Base-by-base conservation (phyloP, 495 filamentous ascomycete genomes). In the Penicillium pulvis region DNA sequence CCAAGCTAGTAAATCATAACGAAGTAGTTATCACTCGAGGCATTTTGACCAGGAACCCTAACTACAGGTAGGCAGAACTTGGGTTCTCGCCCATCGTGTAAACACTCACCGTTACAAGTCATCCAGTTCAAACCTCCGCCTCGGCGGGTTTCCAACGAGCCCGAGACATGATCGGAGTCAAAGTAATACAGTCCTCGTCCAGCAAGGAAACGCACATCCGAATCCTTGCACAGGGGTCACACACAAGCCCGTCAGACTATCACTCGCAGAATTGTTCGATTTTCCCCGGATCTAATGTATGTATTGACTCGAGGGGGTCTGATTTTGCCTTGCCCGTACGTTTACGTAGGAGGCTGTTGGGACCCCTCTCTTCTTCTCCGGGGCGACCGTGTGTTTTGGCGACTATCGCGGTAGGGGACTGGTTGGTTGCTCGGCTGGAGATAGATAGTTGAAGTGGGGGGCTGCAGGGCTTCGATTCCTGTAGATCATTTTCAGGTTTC, bases 191-290 rank as follows among this genome's bases (percentile, higher is more conserved):
- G 28, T 33, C 49, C 41, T 47, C 49, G 55, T 39, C 41, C 35
- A 51, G 53, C 60, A 63, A 59, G 63, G 66, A 64, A 57, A 30
- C 26, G 33, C 49, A 43, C 41, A 19, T 51, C 6, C 44, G 33
- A 6, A 56, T 53, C 62, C 65, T 64, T 62, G 62, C 61, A 60
- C 61, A 56, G 49, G 49, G 33, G 65, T 68, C 28, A 31, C 59
- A 68, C 63, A 60, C 33, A 41, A 16, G 47, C 28, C 58, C 57
- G 62, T 67, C 62, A 65, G 45, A 12, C 50, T 33, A 60, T 65
- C 28, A 65, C 65, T 67, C 56, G 62, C 65, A 67, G 61, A 47
- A 67, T 9, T 24, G 14, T 41, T 52, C 41, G n/a, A 45, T 46
- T 19, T 55, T 23, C 53, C 53, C 53, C 42, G 12, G 42, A 55